Conservation (phyloP, 73 alveolate genomes). For the Vitrella brassicaformis region DNA sequence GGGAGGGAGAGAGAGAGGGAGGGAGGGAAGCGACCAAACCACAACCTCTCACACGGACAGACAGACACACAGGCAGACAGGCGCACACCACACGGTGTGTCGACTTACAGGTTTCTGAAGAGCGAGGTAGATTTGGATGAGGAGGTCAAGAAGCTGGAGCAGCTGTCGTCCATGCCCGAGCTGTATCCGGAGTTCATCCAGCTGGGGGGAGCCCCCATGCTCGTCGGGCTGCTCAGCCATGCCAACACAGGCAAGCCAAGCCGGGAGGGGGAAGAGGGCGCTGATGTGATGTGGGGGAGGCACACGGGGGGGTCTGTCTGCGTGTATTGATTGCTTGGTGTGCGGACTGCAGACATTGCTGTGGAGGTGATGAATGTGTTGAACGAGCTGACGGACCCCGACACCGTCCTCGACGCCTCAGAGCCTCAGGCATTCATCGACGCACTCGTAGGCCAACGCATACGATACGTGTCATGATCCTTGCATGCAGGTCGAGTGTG, state of each 20-base stretch:
- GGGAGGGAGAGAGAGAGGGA: no score
- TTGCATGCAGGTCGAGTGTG: no score
- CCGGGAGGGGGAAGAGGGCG: no score
- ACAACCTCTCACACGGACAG: no score
- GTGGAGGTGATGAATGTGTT: not conserved
- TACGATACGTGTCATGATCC: no score
- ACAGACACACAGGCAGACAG: no score
- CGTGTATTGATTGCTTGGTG: no score
- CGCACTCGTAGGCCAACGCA: not conserved
- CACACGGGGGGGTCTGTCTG: no score
- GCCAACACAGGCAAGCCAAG: not conserved
- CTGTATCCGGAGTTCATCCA: not conserved
- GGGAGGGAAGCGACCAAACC: no score
- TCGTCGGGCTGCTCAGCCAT: not conserved
- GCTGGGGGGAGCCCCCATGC: not conserved
- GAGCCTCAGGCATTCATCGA: not conserved
- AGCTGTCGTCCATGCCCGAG: not conserved
- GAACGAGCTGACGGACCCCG: not conserved
- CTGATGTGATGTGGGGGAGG: no score
- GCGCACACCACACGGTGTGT: no score
- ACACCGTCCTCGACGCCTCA: not conserved
- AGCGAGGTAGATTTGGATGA: not conserved
- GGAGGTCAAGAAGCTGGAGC: not conserved
- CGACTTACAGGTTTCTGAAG: not conserved
- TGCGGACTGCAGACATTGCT: not conserved